Evolutionary conservation across 2,329 filamentous ascomycete species (phyloP).

Genomic region (Penicillium sp.): DNA sequence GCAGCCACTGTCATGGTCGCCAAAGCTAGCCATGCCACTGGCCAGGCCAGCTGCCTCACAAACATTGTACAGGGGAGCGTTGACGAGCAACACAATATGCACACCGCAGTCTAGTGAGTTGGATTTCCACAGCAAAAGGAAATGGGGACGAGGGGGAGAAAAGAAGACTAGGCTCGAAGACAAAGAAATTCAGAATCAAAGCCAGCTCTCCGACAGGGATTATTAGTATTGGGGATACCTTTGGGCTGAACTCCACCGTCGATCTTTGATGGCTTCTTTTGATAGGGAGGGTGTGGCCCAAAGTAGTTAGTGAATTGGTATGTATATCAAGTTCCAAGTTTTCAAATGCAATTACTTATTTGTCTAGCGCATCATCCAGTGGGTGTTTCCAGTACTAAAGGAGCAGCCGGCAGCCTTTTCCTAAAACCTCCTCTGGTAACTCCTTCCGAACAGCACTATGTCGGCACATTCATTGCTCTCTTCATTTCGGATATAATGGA

Average conservation of each 20-base stretch:
- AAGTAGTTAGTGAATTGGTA: not conserved
- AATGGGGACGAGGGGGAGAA: not conserved
- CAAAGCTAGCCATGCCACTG: conserved; percentile 4
- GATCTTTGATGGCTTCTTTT: not conserved
- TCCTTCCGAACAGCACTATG: not conserved
- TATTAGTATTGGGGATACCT: not conserved
- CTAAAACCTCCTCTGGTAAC: not conserved
- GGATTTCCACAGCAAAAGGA: not conserved
- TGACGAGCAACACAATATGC: not conserved
- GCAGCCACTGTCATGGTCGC: not conserved
- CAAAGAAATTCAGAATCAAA: conserved; percentile 1
- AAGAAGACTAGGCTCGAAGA: not conserved
- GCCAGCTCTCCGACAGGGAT: not conserved
- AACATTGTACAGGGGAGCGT: conserved; percentile 2
- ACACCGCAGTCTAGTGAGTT: not conserved
- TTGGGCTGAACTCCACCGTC: not conserved
- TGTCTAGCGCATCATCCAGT: not conserved
- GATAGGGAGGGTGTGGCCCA: not conserved
- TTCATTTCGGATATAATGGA: not conserved
- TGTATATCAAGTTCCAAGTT: not conserved
- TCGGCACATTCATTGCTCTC: too few species aligned
- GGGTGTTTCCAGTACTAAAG: too few species aligned
- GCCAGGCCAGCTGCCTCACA: not conserved
- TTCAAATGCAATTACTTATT: not conserved
- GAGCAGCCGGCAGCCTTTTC: not conserved